phyloP scores from a whole-genome alignment of 2,329 filamentous ascomycete genomes.

The Microsporum ferrugineum region DNA sequence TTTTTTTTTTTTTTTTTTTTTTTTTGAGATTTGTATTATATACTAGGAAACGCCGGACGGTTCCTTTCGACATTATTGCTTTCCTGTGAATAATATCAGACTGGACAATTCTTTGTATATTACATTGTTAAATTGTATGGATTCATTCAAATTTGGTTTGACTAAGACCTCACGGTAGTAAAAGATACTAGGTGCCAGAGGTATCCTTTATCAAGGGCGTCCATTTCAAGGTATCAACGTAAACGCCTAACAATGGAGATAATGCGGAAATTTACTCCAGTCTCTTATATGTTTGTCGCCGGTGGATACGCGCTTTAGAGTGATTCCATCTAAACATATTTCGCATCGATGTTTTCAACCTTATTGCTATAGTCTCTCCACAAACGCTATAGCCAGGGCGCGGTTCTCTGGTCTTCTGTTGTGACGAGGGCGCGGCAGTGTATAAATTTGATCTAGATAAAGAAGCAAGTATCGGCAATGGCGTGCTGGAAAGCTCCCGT shows the following conservation, averaged over 20 bases:
- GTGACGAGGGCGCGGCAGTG: not conserved
- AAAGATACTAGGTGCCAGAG: no score
- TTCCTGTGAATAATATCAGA: not conserved
- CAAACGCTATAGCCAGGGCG: not conserved
- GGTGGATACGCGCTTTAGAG: not conserved
- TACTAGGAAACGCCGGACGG: not conserved
- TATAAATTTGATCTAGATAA: not conserved
- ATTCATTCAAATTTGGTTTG: not conserved
- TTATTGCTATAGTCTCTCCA: not conserved
- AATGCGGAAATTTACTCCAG: not conserved
- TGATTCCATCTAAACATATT: not conserved
- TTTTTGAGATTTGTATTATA: not conserved
- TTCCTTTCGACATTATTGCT: not conserved
- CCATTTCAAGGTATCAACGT: no score
- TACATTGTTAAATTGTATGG: not conserved
- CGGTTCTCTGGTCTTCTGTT: not conserved
- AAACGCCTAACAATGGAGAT: no score
- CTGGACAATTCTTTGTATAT: not conserved
- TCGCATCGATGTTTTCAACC: not conserved
- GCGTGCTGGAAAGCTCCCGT: not conserved
- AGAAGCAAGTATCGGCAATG: not conserved
- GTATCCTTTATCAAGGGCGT: no score
- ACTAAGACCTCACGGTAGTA: no score
- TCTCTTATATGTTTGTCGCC: not conserved
- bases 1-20: not conserved